These are phyloP conservation scores for Corynascus novoguineensis DNA, from an alignment of 495 filamentous ascomycete genomes.

Conservation along the genomic window DNA sequence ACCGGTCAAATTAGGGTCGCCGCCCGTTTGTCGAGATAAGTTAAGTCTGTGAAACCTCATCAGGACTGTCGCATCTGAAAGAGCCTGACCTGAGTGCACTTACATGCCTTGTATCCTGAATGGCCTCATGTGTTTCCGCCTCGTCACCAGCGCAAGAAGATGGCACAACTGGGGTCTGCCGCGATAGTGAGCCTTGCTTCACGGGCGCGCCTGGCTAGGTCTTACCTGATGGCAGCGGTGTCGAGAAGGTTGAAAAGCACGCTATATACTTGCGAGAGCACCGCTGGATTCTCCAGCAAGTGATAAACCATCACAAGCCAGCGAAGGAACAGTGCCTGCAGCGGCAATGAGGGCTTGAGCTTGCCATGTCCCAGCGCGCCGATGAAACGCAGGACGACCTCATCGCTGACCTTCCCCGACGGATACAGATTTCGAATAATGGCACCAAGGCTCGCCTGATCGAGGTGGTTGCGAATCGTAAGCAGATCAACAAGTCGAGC, in stretches of 20 bases:
- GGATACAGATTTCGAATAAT: constrained; percentile 76
- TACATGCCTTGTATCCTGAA: constrained; percentile 78
- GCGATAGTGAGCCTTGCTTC: constrained; percentile 27
- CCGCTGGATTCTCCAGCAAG: constrained; percentile 56
- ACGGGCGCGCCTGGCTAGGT: not conserved
- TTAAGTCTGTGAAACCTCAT: constrained; percentile 44
- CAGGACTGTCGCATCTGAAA: constrained; percentile 10
- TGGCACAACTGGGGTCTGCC: constrained; percentile 63
- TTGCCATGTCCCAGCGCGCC: constrained; percentile 73
- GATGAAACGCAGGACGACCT: constrained; percentile 60
- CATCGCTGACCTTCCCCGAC: constrained; percentile 52
- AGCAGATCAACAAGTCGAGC: constrained; percentile 60
- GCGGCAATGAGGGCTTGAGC: constrained; percentile 65
- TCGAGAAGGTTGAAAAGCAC: constrained; percentile 81
- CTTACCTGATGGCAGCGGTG: constrained; percentile 65
- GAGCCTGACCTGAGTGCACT: constrained; percentile 31
- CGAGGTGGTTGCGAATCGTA: constrained; percentile 60
- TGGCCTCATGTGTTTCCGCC: constrained; percentile 81
- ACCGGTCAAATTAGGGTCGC: constrained; percentile 70
- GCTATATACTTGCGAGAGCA: constrained; percentile 66
- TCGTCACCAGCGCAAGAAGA: constrained; percentile 74
- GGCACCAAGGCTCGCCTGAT: constrained; percentile 63
- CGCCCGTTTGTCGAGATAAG: constrained; percentile 55
- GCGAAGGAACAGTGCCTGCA: constrained; percentile 63
- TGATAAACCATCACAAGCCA: constrained; percentile 81